A percentile compares a stretch with the other conserved stretches of the same genome.
Evolutionary conservation across 2,329 filamentous ascomycete genomes (phyloP).

Genomic region (Talaromyces atroroseus): DNA sequence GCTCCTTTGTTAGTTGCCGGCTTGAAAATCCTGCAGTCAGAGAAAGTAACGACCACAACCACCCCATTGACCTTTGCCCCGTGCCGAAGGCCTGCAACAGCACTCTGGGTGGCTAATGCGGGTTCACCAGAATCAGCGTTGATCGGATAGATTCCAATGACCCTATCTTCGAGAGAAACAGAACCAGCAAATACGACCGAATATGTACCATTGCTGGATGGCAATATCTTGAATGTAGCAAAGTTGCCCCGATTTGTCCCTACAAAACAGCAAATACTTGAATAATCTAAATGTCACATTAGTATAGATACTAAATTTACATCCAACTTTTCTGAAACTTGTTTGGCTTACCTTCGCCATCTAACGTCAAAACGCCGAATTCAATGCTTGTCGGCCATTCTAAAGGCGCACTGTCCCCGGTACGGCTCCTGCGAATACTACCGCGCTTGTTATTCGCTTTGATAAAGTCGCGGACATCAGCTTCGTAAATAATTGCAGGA

Average conservation of each 20-base stretch:
- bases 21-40: constrained; percentile 79
- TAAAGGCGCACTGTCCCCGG: constrained; percentile 42
- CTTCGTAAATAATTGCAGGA: constrained; percentile 74
- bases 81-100: constrained; percentile 69
- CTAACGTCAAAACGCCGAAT: constrained; percentile 88
- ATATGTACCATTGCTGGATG: constrained; percentile 64
- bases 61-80: constrained; percentile 74
- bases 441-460: constrained; percentile 66
- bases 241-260: constrained; percentile 81
- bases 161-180: constrained; percentile 58
- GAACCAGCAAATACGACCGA: constrained; percentile 66
- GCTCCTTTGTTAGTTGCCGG: constrained; percentile 84
- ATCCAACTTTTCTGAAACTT: background rate
- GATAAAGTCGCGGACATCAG: constrained; percentile 64
- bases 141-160: constrained; percentile 76
- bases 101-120: constrained; percentile 67
- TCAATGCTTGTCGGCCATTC: constrained; percentile 81
- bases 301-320: constrained; percentile 17
- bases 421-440: constrained; percentile 59
- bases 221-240: constrained; percentile 84
- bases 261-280: constrained; percentile 86
- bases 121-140: constrained; percentile 69
- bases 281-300: constrained; percentile 58
- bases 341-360: constrained; percentile 62
- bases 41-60: constrained; percentile 67